Conservation (phyloP, 345 rosid species). For the Eucalyptus lansdowneana region DNA sequence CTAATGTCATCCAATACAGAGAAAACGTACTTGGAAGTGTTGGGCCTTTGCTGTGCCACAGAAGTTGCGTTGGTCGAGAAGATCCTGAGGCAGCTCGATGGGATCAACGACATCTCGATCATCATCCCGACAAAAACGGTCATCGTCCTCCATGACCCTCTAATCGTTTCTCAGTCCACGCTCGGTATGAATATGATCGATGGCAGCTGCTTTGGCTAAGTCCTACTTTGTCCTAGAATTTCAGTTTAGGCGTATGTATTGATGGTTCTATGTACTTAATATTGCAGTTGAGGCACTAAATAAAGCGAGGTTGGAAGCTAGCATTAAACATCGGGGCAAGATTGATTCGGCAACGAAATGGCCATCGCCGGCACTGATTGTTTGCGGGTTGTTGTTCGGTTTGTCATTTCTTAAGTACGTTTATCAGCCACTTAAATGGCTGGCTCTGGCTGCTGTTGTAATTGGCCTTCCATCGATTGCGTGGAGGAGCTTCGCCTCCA, state of each 20-base stretch:
- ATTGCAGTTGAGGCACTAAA: conserved; percentile 61
- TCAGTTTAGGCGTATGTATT: not conserved
- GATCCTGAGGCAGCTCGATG: conserved; percentile 38
- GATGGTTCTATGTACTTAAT: not conserved
- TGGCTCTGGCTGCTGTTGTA: conserved; percentile 54
- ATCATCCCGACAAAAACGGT: conserved; percentile 62
- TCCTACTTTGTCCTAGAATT: not conserved
- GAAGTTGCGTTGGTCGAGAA: conserved; percentile 64
- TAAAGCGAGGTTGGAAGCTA: conserved; percentile 67
- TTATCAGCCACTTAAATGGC: conserved; percentile 48
- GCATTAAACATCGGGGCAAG: conserved; percentile 36
- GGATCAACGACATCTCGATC: conserved; percentile 41
- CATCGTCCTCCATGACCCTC: conserved; percentile 52
- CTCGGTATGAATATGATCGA: conserved; percentile 29
- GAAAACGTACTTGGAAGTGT: conserved; percentile 64
- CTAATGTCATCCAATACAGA: not conserved
- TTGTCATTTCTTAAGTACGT: conserved; percentile 43
- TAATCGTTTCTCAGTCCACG: conserved; percentile 39
- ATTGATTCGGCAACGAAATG: conserved; percentile 36
- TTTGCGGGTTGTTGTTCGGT: conserved; percentile 38
- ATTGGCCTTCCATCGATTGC: conserved; percentile 47
- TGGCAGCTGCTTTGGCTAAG: not conserved
- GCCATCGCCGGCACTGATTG: conserved; percentile 62
- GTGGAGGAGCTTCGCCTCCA: conserved; percentile 28
- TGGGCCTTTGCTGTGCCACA: conserved; percentile 71